These are phyloP conservation scores for Candida oleophila DNA, from an alignment of 805 yeast species.

Conservation along the genomic window DNA sequence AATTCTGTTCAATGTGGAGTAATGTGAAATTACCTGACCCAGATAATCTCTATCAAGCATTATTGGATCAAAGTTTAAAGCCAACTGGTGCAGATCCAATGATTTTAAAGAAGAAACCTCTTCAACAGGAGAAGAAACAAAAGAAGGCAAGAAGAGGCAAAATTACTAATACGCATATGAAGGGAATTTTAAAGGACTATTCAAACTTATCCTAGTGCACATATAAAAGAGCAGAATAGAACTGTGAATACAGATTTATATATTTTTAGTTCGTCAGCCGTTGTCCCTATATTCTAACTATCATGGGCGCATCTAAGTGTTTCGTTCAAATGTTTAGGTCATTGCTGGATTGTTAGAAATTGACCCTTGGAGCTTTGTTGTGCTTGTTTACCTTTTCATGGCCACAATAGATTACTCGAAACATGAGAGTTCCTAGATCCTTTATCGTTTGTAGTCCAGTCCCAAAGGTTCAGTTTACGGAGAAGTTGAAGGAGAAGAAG, in stretches of 20 bases:
- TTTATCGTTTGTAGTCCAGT: not conserved
- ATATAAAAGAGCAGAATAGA: too few species aligned
- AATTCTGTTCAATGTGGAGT: constrained; percentile 81
- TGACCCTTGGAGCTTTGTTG: too few species aligned
- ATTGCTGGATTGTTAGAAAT: too few species aligned
- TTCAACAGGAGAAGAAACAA: constrained; percentile 66
- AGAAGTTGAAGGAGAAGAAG: too few species aligned
- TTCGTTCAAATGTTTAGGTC: too few species aligned
- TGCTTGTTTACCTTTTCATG: too few species aligned
- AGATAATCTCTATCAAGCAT: constrained; percentile 73
- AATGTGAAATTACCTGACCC: constrained; percentile 75
- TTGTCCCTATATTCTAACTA: too few species aligned
- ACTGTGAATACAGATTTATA: too few species aligned
- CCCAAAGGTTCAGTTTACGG: not conserved
- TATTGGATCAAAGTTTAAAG: constrained; percentile 83
- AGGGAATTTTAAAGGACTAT: constrained; percentile 91
- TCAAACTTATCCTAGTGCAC: constrained; percentile 33
- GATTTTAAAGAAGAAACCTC: constrained; percentile 66
- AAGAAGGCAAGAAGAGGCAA: constrained; percentile 92
- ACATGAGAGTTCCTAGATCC: too few species aligned
- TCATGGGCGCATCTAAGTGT: too few species aligned
- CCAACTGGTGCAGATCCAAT: constrained; percentile 99
- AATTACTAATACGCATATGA: constrained; percentile 94
- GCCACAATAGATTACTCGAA: too few species aligned
- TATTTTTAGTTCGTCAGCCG: too few species aligned